Evolutionary conservation across 2,329 filamentous ascomycete genomes (phyloP), one percentile per base, ranked within the genome.

Genomic region (Tothia fuscella): DNA sequence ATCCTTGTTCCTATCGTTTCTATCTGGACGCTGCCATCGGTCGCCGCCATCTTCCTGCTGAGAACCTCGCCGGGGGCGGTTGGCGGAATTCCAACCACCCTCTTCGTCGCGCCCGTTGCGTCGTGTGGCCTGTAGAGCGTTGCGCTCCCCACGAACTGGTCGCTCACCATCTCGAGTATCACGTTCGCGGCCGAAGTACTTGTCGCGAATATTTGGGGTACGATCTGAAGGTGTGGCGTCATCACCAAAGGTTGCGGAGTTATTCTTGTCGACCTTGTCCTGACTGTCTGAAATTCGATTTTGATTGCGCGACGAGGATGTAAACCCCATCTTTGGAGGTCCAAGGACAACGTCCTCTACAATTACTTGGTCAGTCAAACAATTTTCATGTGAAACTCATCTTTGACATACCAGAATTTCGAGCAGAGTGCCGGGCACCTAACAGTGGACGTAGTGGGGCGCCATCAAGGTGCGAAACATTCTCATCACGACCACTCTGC

Each of bases 321-420:
- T 76, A 60, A 95, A 94, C 33, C 78, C 76, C 35, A 78, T 84
- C 59, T 84, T 83, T 2, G 87, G 84, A 16, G 87, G 87, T 12
- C 84, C 87, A 44, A 94, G 80, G 45, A 91, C 73, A 44, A 93
- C 82, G 29, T 41, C 39, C 19, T 41, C 39, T 41, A n/a, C 7
- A 32, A 30, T 13, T 22, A 14, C 24, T 17, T 21, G 12, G 22
- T 41, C 19, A 41, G 39, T 12, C 10, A 10, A 10, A 29, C 25
- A 16, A 26, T 20, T 9, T 9, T 14, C 26, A 12, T 3, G 20
- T 12, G 37, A 9, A 21, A 17, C 30, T n/a, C 14, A 41, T 22
- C 29, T 19, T 9, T 13, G 9, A 17, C 38, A 12, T 31, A 41
- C 39, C 29, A 32, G 39, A 35, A 12, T 36, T 43, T 31, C 41